Percentiles rank a stretch among this genome's conserved stretches.
Evolutionary conservation across 139 green algal genomes (phyloP).

Genomic region (Coelastrella sp.): DNA sequence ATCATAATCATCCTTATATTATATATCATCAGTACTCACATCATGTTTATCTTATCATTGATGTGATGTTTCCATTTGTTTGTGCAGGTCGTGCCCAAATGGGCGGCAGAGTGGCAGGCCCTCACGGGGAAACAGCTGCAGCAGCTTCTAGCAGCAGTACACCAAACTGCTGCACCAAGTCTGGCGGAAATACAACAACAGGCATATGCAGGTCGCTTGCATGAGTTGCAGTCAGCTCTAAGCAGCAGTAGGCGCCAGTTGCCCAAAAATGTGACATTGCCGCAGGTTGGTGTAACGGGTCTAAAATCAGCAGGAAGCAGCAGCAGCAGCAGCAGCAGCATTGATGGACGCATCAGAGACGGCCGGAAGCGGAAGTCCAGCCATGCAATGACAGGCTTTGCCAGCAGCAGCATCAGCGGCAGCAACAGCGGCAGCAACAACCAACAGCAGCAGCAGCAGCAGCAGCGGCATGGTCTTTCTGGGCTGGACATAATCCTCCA

Average conservation of each 20-base stretch:
- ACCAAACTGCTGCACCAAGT: neutral
- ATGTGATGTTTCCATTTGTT: neutral
- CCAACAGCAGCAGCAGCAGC: neutral
- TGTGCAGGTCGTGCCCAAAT: neutral
- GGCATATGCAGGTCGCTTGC: neutral
- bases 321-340: conserved; percentile 5
- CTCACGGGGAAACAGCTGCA: neutral
- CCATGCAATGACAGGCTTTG: neutral
- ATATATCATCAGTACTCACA: neutral
- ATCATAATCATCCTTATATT: no score
- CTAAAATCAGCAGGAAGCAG: neutral
- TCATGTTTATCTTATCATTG: neutral
- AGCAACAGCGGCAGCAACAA: neutral
- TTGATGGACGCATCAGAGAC: neutral
- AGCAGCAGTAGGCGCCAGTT: neutral
- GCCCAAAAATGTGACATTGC: neutral
- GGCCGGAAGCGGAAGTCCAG: neutral
- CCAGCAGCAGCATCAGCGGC: neutral
- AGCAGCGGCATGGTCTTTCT: neutral
- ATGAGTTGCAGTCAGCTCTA: neutral
- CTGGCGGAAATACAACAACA: neutral
- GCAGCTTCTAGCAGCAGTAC: neutral
- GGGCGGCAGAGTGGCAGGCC: conserved; percentile 25
- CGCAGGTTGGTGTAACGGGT: neutral
- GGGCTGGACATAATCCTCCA: neutral